Percentiles rank a stretch among this genome's conserved stretches.
Evolutionary conservation across 2,329 filamentous ascomycete genomes (phyloP).

Genomic region (Torrubiellomyces zombiae): DNA sequence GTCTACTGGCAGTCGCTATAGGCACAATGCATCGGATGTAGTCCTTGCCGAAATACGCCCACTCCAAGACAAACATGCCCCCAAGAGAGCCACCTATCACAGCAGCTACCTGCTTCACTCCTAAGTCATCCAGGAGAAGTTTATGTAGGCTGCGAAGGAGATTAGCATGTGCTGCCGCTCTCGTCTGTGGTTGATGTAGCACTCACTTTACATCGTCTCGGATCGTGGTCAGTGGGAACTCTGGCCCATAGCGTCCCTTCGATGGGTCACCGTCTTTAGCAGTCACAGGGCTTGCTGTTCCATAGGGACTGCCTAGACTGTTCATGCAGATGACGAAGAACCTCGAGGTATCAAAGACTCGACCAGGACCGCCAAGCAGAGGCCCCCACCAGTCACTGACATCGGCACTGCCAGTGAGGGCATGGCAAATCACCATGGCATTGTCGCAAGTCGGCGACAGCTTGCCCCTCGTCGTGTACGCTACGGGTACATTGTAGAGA

Average conservation of each 20-base stretch:
- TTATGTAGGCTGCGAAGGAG: conserved; percentile 51
- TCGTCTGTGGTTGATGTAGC: background rate
- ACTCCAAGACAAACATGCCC: conserved; percentile 82
- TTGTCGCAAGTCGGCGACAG: conserved; percentile 44
- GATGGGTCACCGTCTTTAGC: conserved; percentile 63
- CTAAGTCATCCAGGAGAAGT: conserved; percentile 62
- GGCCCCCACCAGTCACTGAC: conserved; percentile 83
- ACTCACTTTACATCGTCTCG: conserved; percentile 85
- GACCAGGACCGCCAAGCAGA: conserved; percentile 58
- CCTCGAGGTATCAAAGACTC: conserved; percentile 63
- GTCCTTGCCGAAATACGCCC: conserved; percentile 77
- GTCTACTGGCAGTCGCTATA: conserved; percentile 69
- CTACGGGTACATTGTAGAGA: conserved; percentile 58
- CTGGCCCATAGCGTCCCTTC: conserved; percentile 73
- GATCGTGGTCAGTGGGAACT: conserved; percentile 91
- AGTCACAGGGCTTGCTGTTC: conserved; percentile 76
- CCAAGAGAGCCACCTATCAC: conserved; percentile 76
- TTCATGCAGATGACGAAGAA: conserved; percentile 84
- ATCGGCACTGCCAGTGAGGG: conserved; percentile 70
- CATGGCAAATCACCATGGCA: conserved; percentile 66
- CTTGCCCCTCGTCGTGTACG: conserved; percentile 48
- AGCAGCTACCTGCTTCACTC: conserved; percentile 60
- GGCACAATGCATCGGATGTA: conserved; percentile 70
- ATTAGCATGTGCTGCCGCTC: conserved; percentile 6
- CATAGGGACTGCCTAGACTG: conserved; percentile 71